Percentiles rank a stretch among this genome's conserved stretches.
phyloP scores from a whole-genome alignment of 1,284 basidiomycete genomes.

The Marasmius fiardii region DNA sequence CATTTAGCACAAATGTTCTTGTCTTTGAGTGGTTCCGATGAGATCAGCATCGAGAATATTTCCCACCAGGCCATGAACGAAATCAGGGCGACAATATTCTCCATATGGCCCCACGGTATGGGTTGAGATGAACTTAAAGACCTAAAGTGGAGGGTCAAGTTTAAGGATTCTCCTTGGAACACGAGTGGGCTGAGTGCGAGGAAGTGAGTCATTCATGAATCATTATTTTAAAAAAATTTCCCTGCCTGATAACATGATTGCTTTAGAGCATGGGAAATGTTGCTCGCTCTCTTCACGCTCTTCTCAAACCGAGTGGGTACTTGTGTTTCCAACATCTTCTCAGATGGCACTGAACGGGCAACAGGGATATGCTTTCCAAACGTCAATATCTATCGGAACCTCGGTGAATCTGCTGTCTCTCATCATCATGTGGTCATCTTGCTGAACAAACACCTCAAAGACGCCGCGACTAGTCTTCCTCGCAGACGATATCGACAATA shows the following conservation, averaged over 20 bases:
- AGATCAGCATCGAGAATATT: constrained; percentile 42
- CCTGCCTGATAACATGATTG: constrained; percentile 7
- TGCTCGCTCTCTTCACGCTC: constrained; percentile 35
- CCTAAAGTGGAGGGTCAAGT: constrained; percentile 36
- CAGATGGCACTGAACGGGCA: neutral
- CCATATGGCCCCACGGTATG: constrained; percentile 41
- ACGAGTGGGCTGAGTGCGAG: constrained; percentile 33
- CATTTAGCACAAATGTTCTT: constrained; percentile 53
- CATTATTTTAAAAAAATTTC: constrained; percentile 9
- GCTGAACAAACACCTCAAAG: constrained; percentile 6
- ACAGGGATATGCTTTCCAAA: constrained; percentile 51
- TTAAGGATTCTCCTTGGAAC: constrained; percentile 44
- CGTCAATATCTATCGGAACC: constrained; percentile 55
- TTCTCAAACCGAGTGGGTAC: constrained; percentile 27
- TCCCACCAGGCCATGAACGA: constrained; percentile 39
- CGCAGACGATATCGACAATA: constrained; percentile 40
- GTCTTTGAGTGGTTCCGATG: constrained; percentile 47
- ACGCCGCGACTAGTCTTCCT: constrained; percentile 58
- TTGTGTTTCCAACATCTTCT: neutral
- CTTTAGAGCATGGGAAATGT: constrained; percentile 31
- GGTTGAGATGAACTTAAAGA: constrained; percentile 22
- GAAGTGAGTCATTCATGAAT: constrained; percentile 25
- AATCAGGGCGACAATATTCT: constrained; percentile 34
- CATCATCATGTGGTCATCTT: neutral
- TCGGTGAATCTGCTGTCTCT: constrained; percentile 34